Evolutionary conservation across 2,329 filamentous ascomycete genomes (phyloP).

Genomic region (Talaromyces sp.): DNA sequence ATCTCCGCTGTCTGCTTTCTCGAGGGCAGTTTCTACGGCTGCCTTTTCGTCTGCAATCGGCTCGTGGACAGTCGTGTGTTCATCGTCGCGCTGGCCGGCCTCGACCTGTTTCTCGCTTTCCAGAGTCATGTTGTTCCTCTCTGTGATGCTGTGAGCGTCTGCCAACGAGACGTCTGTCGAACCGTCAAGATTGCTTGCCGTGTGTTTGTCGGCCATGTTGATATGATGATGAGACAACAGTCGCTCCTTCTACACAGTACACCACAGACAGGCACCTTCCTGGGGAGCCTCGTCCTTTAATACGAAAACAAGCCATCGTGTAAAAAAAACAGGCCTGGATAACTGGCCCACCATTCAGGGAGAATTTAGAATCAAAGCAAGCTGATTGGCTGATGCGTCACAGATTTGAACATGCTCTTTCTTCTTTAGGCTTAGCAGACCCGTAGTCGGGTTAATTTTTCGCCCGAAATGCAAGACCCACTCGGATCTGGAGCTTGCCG

Average conservation of each 20-base stretch:
- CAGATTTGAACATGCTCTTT: not conserved
- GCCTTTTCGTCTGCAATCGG: not conserved
- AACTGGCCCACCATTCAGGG: not conserved
- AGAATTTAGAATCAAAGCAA: not conserved
- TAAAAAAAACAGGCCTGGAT: not conserved
- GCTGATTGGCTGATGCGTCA: not conserved
- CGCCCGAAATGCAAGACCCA: not conserved
- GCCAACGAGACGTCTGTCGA: constrained; percentile 7
- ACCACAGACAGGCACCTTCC: not conserved
- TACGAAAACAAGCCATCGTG: not conserved
- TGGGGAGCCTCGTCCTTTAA: not conserved
- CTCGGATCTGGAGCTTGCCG: not conserved
- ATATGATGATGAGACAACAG: not conserved
- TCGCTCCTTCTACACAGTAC: not conserved
- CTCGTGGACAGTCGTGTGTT: not conserved
- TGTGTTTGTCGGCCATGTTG: not conserved
- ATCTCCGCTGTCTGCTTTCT: not conserved
- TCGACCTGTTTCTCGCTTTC: not conserved
- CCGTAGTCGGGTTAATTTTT: not conserved
- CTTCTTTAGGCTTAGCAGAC: not conserved
- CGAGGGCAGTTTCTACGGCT: not conserved
- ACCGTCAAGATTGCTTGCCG: not conserved
- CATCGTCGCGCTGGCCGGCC: not conserved
- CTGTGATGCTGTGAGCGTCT: not conserved
- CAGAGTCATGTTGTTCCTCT: not conserved